Conservation (phyloP, 164 flowering plant species). For the Vitis rupestris region DNA sequence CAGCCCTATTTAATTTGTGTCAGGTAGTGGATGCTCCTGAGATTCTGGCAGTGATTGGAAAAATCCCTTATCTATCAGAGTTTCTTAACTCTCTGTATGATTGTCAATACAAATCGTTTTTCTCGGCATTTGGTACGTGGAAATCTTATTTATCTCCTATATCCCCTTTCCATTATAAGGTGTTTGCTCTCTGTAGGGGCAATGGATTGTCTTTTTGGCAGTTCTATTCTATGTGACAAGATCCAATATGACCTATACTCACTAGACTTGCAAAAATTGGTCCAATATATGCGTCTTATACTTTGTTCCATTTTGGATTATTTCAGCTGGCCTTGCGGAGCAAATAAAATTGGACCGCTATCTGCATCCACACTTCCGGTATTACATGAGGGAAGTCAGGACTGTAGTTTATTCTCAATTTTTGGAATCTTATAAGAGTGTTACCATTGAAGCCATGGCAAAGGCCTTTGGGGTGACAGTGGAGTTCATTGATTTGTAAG, state of each 20-base stretch:
- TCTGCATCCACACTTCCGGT: conserved; percentile 92
- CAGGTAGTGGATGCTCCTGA: conserved; percentile 99
- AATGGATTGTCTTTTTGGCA: neutral
- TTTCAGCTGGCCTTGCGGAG: conserved; percentile 83
- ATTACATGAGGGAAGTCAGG: conserved; percentile 94
- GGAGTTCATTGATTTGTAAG: conserved; percentile 94
- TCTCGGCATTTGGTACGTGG: conserved; percentile 84
- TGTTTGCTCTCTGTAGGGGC: neutral
- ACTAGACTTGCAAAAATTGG: neutral
- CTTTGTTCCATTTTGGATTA: neutral
- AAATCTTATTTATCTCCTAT: neutral
- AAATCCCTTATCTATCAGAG: conserved; percentile 78
- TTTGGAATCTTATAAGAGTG: conserved; percentile 96
- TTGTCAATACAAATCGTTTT: conserved; percentile 91
- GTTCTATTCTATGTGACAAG: neutral
- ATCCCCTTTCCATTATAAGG: neutral
- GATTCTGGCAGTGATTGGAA: conserved; percentile 89
- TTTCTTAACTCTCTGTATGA: conserved; percentile 87
- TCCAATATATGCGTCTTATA: neutral
- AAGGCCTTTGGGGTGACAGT: conserved; percentile 90
- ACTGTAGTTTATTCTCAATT: conserved; percentile 92
- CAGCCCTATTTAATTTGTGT: neutral
- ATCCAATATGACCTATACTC: neutral
- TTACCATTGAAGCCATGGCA: conserved; percentile 98
- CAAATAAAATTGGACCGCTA: conserved; percentile 88